Base-by-base conservation (phyloP, 768 basidiomycete genomes). In the Agaricus sinodeliciosus region DNA sequence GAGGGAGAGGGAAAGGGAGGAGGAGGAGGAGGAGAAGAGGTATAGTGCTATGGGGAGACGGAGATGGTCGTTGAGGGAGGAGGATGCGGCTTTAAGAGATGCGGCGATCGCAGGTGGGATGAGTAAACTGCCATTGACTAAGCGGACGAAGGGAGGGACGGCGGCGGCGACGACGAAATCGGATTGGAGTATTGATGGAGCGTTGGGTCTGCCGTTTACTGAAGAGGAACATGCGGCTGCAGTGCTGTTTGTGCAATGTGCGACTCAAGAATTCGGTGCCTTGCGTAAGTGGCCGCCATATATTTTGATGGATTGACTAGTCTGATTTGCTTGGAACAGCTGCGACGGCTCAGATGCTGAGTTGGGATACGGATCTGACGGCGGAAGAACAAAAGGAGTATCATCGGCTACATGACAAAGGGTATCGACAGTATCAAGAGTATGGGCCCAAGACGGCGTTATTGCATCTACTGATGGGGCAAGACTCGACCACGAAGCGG, bases 401-500 rank as follows among this genome's bases (percentile, higher is more conserved):
- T 48, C 52, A 54, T 48, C 52, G 52, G 45, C 16, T 54, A 34
- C 52, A 54, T 48, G 52, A 54, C 31, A 41, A 54, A 22, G 52
- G 52, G 8, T 48, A 54, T 16, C 52, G 52, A 18, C 52, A 54
- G 28, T 54, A 54, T 42, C 52, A 54, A 19, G 52, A 54, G 26
- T 54, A 54, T 41, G 52, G 52, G 13, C 52, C 52, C 5, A 54
- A 54, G 39, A 54, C 52, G 40, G 52, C 52, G 31, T 19, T 54
- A 9, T 48, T 54, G 39, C 52, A 54, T 47, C 39, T 54, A 16
- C 28, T 54, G 46, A 54, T 54, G 52, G 52, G 52, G 6, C 52
- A 54, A 19, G 52, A 54, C 31, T 54, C 52, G 40, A 54, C 52
- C 9, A 54, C 52, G 46, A 54, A 54, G 40, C 52, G 52, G 46